Percentiles rank a stretch among this genome's conserved stretches.
phyloP scores from a whole-genome alignment of 345 rosid species.

The Hypericum perforatum region DNA sequence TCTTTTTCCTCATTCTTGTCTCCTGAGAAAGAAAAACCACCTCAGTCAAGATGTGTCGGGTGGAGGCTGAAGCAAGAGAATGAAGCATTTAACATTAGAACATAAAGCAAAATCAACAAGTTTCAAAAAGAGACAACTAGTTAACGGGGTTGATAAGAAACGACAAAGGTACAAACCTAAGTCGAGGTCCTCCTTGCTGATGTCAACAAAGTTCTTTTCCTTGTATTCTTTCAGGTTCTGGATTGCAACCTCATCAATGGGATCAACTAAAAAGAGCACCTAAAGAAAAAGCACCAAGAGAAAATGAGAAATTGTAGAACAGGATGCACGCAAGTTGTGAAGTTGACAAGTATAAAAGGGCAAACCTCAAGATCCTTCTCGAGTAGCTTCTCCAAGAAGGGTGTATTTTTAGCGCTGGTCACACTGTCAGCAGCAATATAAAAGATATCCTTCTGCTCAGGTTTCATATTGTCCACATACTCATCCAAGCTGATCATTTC shows the following conservation, averaged over 20 bases:
- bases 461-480: constrained; percentile 96
- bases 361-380: constrained; percentile 82
- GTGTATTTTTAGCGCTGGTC: constrained; percentile 79
- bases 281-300: constrained; percentile 16
- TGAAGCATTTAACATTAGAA: too few species aligned
- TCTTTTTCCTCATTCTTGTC: constrained; percentile 87
- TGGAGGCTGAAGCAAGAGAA: not conserved
- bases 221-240: constrained; percentile 86
- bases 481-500: constrained; percentile 95
- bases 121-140: too few species aligned
- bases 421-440: constrained; percentile 86
- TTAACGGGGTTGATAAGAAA: too few species aligned
- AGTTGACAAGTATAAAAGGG: constrained; percentile 6
- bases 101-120: too few species aligned
- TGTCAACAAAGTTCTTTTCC: constrained; percentile 89
- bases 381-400: constrained; percentile 84
- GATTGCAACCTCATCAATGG: constrained; percentile 89
- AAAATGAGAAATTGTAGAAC: not conserved
- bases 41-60: constrained; percentile 4
- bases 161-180: constrained; percentile 39
- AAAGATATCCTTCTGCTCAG: constrained; percentile 86
- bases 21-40: constrained; percentile 36
- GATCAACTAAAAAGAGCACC: constrained; percentile 84
- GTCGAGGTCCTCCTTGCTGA: constrained; percentile 97
- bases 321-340: not conserved